These are phyloP conservation scores for Tuber umbilicatum DNA, from an alignment of 495 filamentous ascomycete species.

Conservation along the genomic window DNA sequence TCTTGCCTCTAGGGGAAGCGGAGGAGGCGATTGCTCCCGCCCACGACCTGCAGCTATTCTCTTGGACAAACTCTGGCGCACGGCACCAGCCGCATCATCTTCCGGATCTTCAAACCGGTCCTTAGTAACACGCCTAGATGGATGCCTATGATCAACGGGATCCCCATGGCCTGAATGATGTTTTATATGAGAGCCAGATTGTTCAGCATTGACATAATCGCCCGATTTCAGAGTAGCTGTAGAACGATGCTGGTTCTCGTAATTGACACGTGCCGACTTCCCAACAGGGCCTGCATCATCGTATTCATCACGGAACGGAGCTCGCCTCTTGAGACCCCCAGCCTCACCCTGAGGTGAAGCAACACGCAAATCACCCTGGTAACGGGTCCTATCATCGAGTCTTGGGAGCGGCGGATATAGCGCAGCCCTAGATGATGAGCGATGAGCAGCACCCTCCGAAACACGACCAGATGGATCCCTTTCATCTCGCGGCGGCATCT, in stretches of 20 bases:
- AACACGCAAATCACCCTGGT: conserved; percentile 29
- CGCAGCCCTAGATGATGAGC: conserved; percentile 34
- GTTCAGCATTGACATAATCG: conserved; percentile 36
- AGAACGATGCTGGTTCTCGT: conserved; percentile 25
- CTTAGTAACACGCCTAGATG: conserved; percentile 31
- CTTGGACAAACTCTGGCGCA: conserved; percentile 37
- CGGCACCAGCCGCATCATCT: conserved; percentile 34
- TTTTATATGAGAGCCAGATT: conserved; percentile 32
- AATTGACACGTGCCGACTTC: conserved; percentile 31
- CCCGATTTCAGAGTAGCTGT: conserved; percentile 23
- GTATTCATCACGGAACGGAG: conserved; percentile 38
- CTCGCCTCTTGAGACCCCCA: conserved; percentile 36
- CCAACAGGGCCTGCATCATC: conserved; percentile 34
- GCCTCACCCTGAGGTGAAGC: conserved; percentile 28
- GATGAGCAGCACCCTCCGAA: conserved; percentile 28
- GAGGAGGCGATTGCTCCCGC: conserved; percentile 32
- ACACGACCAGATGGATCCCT: conserved; percentile 31
- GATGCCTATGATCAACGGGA: conserved; percentile 34
- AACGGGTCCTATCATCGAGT: conserved; percentile 33
- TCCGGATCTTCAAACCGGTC: conserved; percentile 36
- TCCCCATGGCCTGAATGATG: conserved; percentile 34
- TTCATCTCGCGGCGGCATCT: conserved; percentile 38
- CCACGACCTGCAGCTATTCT: conserved; percentile 37
- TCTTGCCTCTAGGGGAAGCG: conserved; percentile 27
- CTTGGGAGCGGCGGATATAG: conserved; percentile 36